Conservation (phyloP, 345 rosid genomes). For the Linum trigynum region DNA sequence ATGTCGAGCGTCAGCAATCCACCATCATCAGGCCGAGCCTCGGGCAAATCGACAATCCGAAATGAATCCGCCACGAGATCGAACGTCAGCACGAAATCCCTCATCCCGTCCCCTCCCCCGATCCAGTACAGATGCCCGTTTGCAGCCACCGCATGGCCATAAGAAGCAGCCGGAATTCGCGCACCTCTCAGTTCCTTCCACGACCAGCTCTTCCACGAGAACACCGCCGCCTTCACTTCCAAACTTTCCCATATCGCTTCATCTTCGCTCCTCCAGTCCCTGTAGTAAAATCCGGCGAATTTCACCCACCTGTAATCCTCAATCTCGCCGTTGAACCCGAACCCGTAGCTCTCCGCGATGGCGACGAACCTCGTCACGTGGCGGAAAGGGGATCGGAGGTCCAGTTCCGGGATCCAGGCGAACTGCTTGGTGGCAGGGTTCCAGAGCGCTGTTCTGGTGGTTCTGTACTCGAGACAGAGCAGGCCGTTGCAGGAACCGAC, state of each 20-base stretch:
- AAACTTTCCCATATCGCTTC: neutral
- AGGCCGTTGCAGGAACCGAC: neutral
- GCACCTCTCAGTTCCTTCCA: neutral
- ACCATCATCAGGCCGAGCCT: neutral
- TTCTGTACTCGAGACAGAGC: neutral
- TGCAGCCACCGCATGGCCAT: neutral
- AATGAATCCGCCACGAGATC: neutral
- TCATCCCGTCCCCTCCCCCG: neutral
- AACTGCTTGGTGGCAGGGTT: too few species aligned
- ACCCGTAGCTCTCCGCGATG: too few species aligned
- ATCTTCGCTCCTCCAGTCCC: neutral
- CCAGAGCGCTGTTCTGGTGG: neutral
- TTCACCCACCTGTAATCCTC: too few species aligned
- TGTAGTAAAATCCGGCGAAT: neutral
- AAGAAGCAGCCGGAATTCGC: neutral
- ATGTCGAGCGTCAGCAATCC: neutral
- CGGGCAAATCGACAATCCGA: neutral
- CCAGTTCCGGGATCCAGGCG: too few species aligned
- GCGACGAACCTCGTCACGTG: too few species aligned
- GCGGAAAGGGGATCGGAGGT: too few species aligned
- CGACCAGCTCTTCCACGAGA: neutral
- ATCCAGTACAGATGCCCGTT: neutral
- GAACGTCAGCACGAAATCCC: neutral
- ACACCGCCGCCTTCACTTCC: neutral
- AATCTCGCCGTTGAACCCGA: too few species aligned